Base-by-base conservation (phyloP, 345 rosid species). In the Xanthoceras sorbifolium region DNA sequence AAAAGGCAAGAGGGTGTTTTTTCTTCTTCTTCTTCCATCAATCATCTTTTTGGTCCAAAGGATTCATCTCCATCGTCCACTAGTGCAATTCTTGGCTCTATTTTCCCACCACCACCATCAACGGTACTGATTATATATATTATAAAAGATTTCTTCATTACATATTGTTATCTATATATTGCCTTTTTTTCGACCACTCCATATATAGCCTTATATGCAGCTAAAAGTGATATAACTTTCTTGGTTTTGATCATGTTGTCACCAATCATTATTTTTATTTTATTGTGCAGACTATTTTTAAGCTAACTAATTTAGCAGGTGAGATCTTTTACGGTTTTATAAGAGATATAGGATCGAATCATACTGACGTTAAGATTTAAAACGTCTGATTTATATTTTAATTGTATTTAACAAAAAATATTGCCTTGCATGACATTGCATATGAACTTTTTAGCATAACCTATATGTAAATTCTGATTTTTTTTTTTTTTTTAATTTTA, bases 21-120 rank as follows among this genome's bases (percentile, higher is more conserved):
- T 52, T 82, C 88, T 40, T 74, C 83, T 10, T 67, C 81, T 46
- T 79, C 84, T 20, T 40, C 76, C 38, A 38, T 29, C 64, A 77
- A 71, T 85, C 84, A 86, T 77, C 86, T 90, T 17, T 89, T 90
- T 64, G 89, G 92, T 66, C 89, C 88, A 17, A 89, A 81, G 77
- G 84, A 89, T 46, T 77, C 89, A 9, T 82, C 85, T 28, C 57
- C 88, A 22, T 78, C 88, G 6, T 76, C 90, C 28, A 44, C 85
- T 15, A 74, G 76, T 70, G 79, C 82, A 36, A 34, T 79, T 59
- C 81, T 89, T 64, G 87, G 85, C 3, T 85, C 94, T 42, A 87
- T 89, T 70, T 89, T 90, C 81, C 82, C 92, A 0, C 78, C 83
- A 0, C 78, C 83, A 28, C 90, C 92, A 18, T 79, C 90, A 15